Percentiles rank a stretch among this genome's conserved stretches.
Evolutionary conservation across 2,329 filamentous ascomycete genomes (phyloP).

Genomic region (Ophiocordyceps camponoti-rufipedis): DNA sequence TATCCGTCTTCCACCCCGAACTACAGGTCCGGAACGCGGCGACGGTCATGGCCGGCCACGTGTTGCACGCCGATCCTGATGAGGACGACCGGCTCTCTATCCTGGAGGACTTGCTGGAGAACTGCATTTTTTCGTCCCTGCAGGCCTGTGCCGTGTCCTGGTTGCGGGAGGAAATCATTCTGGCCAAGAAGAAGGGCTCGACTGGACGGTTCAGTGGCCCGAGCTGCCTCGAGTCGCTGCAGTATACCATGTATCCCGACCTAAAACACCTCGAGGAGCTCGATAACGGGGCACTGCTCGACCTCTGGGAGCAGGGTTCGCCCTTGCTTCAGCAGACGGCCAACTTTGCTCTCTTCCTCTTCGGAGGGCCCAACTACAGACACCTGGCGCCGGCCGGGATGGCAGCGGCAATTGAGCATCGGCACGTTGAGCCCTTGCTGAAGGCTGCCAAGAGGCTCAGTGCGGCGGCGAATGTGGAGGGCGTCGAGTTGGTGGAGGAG

Average conservation of each 20-base stretch:
- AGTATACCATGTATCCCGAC: slow-evolving; percentile 43
- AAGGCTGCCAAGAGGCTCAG: slow-evolving; percentile 20
- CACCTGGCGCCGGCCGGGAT: slow-evolving; percentile 36
- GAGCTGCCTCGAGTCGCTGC: slow-evolving; percentile 39
- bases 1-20: slow-evolving; percentile 37
- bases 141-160: slow-evolving; percentile 45
- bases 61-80: slow-evolving; percentile 40
- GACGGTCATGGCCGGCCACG: slow-evolving; percentile 30
- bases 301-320: slow-evolving; percentile 33
- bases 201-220: slow-evolving; percentile 28
- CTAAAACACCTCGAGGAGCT: slow-evolving; percentile 26
- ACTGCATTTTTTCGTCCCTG: slow-evolving; percentile 43
- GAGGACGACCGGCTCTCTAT: slow-evolving; percentile 41
- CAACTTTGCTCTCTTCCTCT: slow-evolving; percentile 42
- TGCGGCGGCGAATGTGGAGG: slow-evolving; percentile 13
- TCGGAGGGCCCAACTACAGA: slow-evolving; percentile 23
- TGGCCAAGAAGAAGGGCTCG: slow-evolving; percentile 16
- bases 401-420: slow-evolving; percentile 36
- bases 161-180: slow-evolving; percentile 43
- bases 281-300: slow-evolving; percentile 22
- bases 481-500: slow-evolving; percentile 11
- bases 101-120: slow-evolving; percentile 45
- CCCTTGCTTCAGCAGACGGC: slow-evolving; percentile 39
- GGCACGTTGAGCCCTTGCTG: slow-evolving; percentile 36
- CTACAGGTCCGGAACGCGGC: slow-evolving; percentile 36